Conservation (phyloP, 2,329 filamentous ascomycete genomes). For the Teratosphaeria epicoccoides region DNA sequence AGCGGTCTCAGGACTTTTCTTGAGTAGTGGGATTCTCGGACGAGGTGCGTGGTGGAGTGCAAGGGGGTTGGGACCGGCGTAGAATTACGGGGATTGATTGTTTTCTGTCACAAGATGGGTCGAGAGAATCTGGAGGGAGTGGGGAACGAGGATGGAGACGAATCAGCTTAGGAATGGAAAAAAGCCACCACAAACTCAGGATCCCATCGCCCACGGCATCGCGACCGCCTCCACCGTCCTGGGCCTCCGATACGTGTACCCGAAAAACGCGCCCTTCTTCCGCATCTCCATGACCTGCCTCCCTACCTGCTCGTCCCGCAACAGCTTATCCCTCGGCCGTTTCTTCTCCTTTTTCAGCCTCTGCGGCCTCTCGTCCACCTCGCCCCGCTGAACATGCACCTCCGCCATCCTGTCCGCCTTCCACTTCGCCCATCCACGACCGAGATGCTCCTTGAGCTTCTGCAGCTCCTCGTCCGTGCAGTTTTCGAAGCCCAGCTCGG, state of each 20-base stretch:
- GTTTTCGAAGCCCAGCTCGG: slow-evolving; percentile 20
- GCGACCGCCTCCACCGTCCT: slow-evolving; percentile 11
- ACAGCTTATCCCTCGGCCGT: slow-evolving; percentile 70
- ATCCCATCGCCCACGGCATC: not conserved
- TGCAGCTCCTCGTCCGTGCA: slow-evolving; percentile 21
- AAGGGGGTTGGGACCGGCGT: no score
- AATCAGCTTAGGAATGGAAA: not conserved
- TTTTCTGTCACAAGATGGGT: no score
- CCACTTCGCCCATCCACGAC: slow-evolving; percentile 20
- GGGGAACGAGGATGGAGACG: not conserved
- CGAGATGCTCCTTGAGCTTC: slow-evolving; percentile 23
- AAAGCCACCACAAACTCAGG: not conserved
- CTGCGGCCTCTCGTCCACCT: slow-evolving; percentile 1
- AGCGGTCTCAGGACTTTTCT: no score
- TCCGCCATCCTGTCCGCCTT: slow-evolving; percentile 18
- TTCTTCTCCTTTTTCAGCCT: slow-evolving; percentile 54
- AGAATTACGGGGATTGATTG: no score
- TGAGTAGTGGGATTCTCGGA: no score
- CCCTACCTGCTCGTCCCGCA: slow-evolving; percentile 61
- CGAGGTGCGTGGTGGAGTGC: not conserved
- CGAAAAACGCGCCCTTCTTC: slow-evolving; percentile 74
- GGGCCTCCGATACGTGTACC: slow-evolving; percentile 67
- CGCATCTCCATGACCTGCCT: slow-evolving; percentile 64
- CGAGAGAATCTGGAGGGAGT: not conserved
- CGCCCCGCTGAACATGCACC: slow-evolving; percentile 12